These are phyloP conservation scores for Trichoderma pleuroti DNA, from an alignment of 2,329 filamentous ascomycete species.

Conservation along the genomic window DNA sequence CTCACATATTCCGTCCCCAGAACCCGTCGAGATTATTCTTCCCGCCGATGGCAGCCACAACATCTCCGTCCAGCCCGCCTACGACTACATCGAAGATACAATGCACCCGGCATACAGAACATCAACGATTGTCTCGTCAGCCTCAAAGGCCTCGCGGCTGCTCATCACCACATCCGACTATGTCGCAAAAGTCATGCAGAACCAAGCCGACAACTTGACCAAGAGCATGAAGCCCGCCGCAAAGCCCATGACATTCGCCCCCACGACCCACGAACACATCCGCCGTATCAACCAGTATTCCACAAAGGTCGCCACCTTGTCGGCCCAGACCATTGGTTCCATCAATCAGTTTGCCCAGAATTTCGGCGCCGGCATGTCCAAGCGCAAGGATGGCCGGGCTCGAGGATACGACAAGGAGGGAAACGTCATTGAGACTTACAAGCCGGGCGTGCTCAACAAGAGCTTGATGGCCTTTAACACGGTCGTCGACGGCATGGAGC, in stretches of 20 bases:
- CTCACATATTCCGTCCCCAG: slow-evolving; percentile 31
- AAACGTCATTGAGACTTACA: slow-evolving; percentile 62
- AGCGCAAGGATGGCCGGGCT: slow-evolving; percentile 48
- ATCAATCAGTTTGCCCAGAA: slow-evolving; percentile 85
- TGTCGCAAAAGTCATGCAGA: slow-evolving; percentile 72
- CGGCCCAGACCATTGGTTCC: slow-evolving; percentile 80
- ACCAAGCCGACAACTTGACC: slow-evolving; percentile 75
- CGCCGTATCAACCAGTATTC: slow-evolving; percentile 90
- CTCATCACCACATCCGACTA: slow-evolving; percentile 85
- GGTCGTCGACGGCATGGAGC: slow-evolving; percentile 87
- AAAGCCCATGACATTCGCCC: slow-evolving; percentile 84
- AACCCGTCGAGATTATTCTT: slow-evolving; percentile 76
- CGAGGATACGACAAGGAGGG: slow-evolving; percentile 69
- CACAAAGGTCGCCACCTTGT: slow-evolving; percentile 71
- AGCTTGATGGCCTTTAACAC: slow-evolving; percentile 95
- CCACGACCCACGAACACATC: slow-evolving; percentile 77
- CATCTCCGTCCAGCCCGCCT: slow-evolving; percentile 62
- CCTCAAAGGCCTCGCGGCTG: slow-evolving; percentile 81
- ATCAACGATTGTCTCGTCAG: slow-evolving; percentile 80
- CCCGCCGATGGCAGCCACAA: slow-evolving; percentile 63
- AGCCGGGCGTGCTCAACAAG: slow-evolving; percentile 92
- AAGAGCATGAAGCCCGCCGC: slow-evolving; percentile 72
- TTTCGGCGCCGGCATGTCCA: slow-evolving; percentile 68
- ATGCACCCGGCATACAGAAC: slow-evolving; percentile 89
- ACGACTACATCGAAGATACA: slow-evolving; percentile 72